Evolutionary conservation across 75 land plant species (phyloP).

Genomic region (Azolla pinnata): DNA sequence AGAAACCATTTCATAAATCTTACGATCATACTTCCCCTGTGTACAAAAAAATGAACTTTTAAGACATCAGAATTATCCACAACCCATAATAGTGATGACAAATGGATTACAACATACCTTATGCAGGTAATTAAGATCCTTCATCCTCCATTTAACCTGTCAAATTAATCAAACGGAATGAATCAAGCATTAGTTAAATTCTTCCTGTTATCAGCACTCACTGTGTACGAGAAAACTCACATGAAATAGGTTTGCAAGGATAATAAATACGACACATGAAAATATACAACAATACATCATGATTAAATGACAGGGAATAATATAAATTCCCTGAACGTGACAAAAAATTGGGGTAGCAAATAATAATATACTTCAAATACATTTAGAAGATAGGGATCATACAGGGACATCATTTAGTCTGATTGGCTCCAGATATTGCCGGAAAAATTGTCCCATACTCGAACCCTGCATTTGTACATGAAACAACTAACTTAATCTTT

Average conservation of each 20-base stretch:
- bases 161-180: too few relatives aligned
- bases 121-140: constrained; percentile 62
- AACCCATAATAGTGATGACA: background rate
- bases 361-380: too few relatives aligned
- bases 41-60: background rate
- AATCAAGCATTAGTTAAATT: too few relatives aligned
- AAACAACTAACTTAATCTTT: background rate
- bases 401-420: constrained; percentile 85
- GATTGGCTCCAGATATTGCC: constrained; percentile 87
- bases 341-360: too few relatives aligned
- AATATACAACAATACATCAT: too few relatives aligned
- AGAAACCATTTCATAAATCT: constrained; percentile 43
- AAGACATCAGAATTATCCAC: background rate
- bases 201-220: too few relatives aligned
- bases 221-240: too few relatives aligned
- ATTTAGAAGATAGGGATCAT: too few relatives aligned
- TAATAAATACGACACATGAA: too few relatives aligned
- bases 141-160: constrained; percentile 82
- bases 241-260: too few relatives aligned
- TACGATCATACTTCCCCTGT: constrained; percentile 51
- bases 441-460: constrained; percentile 82
- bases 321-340: too few relatives aligned
- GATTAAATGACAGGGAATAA: background rate
- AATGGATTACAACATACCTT: too few relatives aligned
- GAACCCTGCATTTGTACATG: constrained; percentile 54